Evolutionary conservation across 2,329 filamentous ascomycete species (phyloP).

Genomic region (Aspergillus sp.): DNA sequence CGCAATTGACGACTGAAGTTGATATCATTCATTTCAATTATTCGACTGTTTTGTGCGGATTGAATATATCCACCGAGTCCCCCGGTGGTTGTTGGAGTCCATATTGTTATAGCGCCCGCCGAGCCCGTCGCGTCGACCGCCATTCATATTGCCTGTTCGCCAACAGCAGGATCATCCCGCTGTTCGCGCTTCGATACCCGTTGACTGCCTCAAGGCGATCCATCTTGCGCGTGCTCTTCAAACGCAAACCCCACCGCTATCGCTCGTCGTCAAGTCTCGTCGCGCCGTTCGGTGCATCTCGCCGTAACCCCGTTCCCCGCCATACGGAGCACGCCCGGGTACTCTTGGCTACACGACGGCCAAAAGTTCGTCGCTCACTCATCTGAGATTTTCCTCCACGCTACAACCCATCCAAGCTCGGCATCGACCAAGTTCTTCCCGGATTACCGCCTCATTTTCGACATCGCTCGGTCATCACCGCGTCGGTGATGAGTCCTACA

Average conservation of each 20-base stretch:
- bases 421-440: not conserved
- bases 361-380: not conserved
- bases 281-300: not conserved
- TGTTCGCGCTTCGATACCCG: not conserved
- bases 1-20: no score
- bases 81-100: not conserved
- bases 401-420: no score
- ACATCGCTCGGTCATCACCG: slow-evolving; percentile 8
- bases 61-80: not conserved
- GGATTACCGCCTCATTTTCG: not conserved
- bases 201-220: not conserved
- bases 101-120: not conserved
- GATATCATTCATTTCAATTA: not conserved
- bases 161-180: not conserved
- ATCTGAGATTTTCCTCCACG: not conserved
- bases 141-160: not conserved
- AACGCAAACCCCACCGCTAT: not conserved
- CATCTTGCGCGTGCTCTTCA: not conserved
- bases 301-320: not conserved
- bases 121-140: not conserved
- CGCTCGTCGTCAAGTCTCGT: no score
- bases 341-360: not conserved
- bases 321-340: not conserved
- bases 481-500: slow-evolving; percentile 39
- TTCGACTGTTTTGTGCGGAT: not conserved